Conservation (phyloP, 2,329 filamentous ascomycete species). For the Xylaria sp. region DNA sequence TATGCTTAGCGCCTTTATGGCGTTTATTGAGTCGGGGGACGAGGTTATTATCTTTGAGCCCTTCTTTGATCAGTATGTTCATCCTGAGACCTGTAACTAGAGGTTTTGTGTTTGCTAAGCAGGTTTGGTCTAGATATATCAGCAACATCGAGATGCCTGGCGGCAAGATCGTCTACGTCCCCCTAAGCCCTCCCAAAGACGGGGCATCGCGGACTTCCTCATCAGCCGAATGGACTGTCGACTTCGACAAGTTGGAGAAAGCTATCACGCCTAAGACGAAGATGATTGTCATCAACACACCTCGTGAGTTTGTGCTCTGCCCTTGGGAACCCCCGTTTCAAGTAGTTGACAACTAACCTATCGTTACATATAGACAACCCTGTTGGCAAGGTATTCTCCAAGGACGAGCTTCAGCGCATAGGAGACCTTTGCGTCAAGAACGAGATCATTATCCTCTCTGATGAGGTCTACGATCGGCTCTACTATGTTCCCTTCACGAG, state of each 20-base stretch:
- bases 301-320: conserved; percentile 55
- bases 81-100: background rate
- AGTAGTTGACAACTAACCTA: conserved; percentile 21
- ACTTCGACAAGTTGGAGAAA: conserved; percentile 83
- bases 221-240: conserved; percentile 87
- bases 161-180: conserved; percentile 93
- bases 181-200: conserved; percentile 87
- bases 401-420: conserved; percentile 83
- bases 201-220: conserved; percentile 84
- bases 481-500: conserved; percentile 96
- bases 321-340: background rate
- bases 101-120: background rate
- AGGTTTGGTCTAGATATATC: conserved; percentile 72
- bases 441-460: conserved; percentile 91
- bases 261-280: conserved; percentile 88
- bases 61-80: conserved; percentile 89
- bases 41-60: conserved; percentile 99
- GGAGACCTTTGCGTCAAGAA: conserved; percentile 91
- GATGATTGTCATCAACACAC: conserved; percentile 93
- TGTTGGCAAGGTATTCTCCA: conserved; percentile 93
- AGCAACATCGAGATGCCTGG: conserved; percentile 99
- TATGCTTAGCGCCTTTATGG: conserved; percentile 98
- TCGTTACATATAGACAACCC: conserved; percentile 77
- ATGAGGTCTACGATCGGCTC: conserved; percentile 93
- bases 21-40: conserved; percentile 91